Conservation (phyloP, 2,329 filamentous ascomycete species). For the Penicillium crustosum region DNA sequence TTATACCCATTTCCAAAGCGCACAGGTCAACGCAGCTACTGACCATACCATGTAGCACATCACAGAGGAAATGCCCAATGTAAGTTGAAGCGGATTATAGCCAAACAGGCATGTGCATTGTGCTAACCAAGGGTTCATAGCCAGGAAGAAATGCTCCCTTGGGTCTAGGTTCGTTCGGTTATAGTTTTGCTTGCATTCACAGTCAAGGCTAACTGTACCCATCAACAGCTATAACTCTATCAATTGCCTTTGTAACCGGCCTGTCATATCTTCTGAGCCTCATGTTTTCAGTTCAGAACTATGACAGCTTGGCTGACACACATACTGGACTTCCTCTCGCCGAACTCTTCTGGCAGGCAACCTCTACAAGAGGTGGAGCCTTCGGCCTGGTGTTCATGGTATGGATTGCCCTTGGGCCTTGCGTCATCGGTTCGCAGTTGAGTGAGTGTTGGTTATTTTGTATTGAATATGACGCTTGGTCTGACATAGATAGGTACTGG, state of each 20-base stretch:
- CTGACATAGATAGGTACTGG: slow-evolving; percentile 43
- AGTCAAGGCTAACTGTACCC: slow-evolving; percentile 10
- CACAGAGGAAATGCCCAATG: slow-evolving; percentile 54
- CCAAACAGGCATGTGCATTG: not conserved
- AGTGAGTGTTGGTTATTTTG: slow-evolving; percentile 37
- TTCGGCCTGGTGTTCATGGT: slow-evolving; percentile 51
- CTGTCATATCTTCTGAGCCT: slow-evolving; percentile 52
- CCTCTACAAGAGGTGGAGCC: slow-evolving; percentile 51
- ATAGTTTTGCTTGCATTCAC: not conserved
- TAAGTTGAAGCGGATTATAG: slow-evolving; percentile 28
- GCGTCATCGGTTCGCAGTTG: slow-evolving; percentile 36
- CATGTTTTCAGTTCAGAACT: slow-evolving; percentile 55
- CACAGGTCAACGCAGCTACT: not conserved
- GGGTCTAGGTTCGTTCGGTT: slow-evolving; percentile 25
- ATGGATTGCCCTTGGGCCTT: slow-evolving; percentile 36
- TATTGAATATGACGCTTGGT: slow-evolving; percentile 14
- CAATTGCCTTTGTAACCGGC: slow-evolving; percentile 53
- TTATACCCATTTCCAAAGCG: not conserved
- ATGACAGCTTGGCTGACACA: slow-evolving; percentile 42
- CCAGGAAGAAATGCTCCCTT: slow-evolving; percentile 34
- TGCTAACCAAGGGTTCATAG: slow-evolving; percentile 13
- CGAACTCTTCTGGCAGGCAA: slow-evolving; percentile 63
- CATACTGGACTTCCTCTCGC: slow-evolving; percentile 60
- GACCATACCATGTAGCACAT: slow-evolving; percentile 40
- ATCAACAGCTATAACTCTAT: slow-evolving; percentile 45